Evolutionary conservation across 371 early-diverging fungal genomes (phyloP), one percentile per base, ranked within the genome.

Genomic region (Haplosporangium sp.): DNA sequence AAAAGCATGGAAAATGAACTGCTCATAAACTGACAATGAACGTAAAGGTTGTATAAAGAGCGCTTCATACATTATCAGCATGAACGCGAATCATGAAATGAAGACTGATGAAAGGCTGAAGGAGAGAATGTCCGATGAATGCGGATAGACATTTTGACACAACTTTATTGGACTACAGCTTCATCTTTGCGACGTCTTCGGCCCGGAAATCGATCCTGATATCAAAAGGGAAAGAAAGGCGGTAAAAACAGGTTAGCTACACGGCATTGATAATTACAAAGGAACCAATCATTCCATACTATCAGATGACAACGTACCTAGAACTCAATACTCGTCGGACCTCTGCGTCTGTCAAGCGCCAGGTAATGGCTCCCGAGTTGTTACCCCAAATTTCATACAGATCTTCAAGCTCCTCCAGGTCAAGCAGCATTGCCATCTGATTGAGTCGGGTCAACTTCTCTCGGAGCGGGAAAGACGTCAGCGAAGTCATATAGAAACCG

Each of bases 381-480:
- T 81, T 82, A n/a, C 92, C 92, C 93, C 92, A 90, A 45, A 87
- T 86, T 43, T 93, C 93, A 58, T 87, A 81, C 14, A 93, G 84
- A 67, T 94, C 94, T 16, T 84, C 85, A 12, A 88, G 87, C 83
- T 89, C 82, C 80, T 96, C 97, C 73, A 94, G 83, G 42, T 93
- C 95, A 51, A 97, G 74, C 43, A 95, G 55, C 29, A 86, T 92
- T 9, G 94, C 86, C 81, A 95, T 93, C 75, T 95, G 96, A 51
- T 87, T 89, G 16, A 97, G 85, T 38, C 95, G 84, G 5, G 93
- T 87, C 64, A 96, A 90, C 63, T 86, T 86, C 61, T 93, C 93
- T 21, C 97, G 85, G 23, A 91, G 81, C 2, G 90, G 72, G 85
- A 88, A 89, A 8, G 86, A 84, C 0, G 93, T 87, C 67, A 90